Base-by-base conservation (phyloP, 257 asterid genomes). In the Przewalskia tangutica region DNA sequence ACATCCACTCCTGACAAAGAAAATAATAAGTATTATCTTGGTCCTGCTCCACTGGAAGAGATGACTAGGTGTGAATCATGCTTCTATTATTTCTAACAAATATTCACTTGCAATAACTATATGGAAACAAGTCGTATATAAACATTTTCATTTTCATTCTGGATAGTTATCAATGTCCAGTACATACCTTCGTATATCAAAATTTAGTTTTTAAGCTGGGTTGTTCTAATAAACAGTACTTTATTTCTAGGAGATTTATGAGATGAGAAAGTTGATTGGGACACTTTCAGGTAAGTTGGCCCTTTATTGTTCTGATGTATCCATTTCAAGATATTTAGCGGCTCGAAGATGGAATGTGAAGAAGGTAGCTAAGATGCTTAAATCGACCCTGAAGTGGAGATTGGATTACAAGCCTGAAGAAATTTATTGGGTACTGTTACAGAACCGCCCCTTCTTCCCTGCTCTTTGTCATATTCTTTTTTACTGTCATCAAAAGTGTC, bases 311-410 rank as follows among this genome's bases (percentile, higher is more conserved):
- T 85, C 95, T 1, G 97, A 94, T 87, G 92, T 91, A 44, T 85
- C 91, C 77, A 85, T 94, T 66, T 40, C 87, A 42, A 91, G 99
- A 86, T 94, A 91, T 87, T 88, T 96, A 86, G 90, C 85, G 85
- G 99, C 99, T 11, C 85, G 95, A 70, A 93, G 86, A 83, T 91
- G 99, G 99, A 90, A 93, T 81, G 97, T 92, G 34, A 93, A 92
- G 87, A 96, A 93, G 88, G 95, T 98, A 7, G 92, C 88, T 85
- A 96, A 90, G 87, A 96, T 96, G 99, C 93, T 96, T 64, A 94
- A 92, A 84, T 90, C 89, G 14, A 88, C 92, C 59, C 89, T 96
- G 2, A 91, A 94, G 83, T 96, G 99, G 99, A 89, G 99, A 82
- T 68, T 42, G 17, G 95, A 90, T 65, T 93, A 68, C 90, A 95